Conservation (phyloP, 371 early-diverging fungal genomes). For the Rhizopus delemar region DNA sequence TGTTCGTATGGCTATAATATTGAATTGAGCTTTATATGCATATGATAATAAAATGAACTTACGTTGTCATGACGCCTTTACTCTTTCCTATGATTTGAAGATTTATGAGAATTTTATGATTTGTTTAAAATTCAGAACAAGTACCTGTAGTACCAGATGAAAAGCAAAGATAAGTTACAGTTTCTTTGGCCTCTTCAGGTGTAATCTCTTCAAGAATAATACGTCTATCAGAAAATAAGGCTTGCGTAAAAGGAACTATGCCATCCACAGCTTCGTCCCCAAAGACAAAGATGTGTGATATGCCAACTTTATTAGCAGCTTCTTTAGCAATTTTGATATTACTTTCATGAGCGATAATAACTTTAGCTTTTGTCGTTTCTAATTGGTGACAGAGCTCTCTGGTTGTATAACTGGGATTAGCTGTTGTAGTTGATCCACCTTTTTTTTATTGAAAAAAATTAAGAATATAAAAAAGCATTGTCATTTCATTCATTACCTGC, state of each 20-base stretch:
- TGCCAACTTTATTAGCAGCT: slow-evolving; percentile 60
- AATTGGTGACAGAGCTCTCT: slow-evolving; percentile 78
- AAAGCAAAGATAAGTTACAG: slow-evolving; percentile 74
- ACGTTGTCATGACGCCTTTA: slow-evolving; percentile 83
- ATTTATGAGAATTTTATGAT: not conserved
- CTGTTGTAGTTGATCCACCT: slow-evolving; percentile 72
- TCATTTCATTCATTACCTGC: slow-evolving; percentile 28
- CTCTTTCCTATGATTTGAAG: slow-evolving; percentile 32
- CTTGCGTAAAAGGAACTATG: slow-evolving; percentile 31
- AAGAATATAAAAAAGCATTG: not conserved
- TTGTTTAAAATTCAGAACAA: too few species aligned
- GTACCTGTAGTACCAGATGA: slow-evolving; percentile 79
- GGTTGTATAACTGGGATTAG: slow-evolving; percentile 76
- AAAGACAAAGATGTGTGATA: slow-evolving; percentile 63
- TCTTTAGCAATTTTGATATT: slow-evolving; percentile 53
- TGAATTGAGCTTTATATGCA: not conserved
- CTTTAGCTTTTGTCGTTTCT: slow-evolving; percentile 65
- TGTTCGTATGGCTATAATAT: slow-evolving; percentile 64
- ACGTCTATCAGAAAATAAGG: slow-evolving; percentile 19
- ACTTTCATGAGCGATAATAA: slow-evolving; percentile 53
- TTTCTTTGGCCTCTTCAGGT: slow-evolving; percentile 31
- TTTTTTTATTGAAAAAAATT: not conserved
- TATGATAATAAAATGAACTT: slow-evolving; percentile 16
- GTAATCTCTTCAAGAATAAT: slow-evolving; percentile 25
- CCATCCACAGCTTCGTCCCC: slow-evolving; percentile 48